Evolutionary conservation across 805 yeast genomes (phyloP).

Genomic region (Metschnikowia drakensbergensis): DNA sequence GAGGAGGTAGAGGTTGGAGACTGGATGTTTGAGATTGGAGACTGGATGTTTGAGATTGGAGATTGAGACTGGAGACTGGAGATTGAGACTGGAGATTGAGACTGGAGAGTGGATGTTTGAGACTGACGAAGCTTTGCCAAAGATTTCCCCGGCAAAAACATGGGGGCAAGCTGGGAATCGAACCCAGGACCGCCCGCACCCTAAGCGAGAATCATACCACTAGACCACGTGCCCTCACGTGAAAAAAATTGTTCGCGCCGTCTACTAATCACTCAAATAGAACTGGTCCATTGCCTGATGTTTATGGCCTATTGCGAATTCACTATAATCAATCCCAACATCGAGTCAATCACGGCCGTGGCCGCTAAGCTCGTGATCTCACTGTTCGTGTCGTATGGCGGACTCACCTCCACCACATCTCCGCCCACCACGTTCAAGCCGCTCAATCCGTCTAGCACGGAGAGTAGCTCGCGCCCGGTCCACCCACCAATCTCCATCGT

Average conservation of each 20-base stretch:
- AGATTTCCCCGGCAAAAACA: constrained; percentile 3
- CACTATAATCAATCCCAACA: constrained; percentile 42
- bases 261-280: not conserved
- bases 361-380: constrained; percentile 64
- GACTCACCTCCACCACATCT: constrained; percentile 72
- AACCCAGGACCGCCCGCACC: constrained; percentile 52
- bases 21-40: no score
- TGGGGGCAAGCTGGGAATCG: constrained; percentile 49
- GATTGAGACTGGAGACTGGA: no score
- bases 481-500: constrained; percentile 77
- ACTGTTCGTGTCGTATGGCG: constrained; percentile 58
- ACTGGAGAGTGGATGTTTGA: no score
- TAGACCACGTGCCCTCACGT: constrained; percentile 43
- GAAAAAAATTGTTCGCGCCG: not conserved
- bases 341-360: constrained; percentile 55
- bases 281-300: not conserved
- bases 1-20: no score
- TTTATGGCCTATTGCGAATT: not conserved
- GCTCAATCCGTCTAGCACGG: constrained; percentile 55
- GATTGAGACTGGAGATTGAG: no score
- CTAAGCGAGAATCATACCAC: constrained; percentile 38
- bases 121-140: no score
- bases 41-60: no score
- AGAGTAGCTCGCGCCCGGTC: constrained; percentile 56
- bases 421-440: constrained; percentile 66